Evolutionary conservation across 1,284 basidiomycete species (phyloP).

Genomic region (Coniferiporia sulphurascens): DNA sequence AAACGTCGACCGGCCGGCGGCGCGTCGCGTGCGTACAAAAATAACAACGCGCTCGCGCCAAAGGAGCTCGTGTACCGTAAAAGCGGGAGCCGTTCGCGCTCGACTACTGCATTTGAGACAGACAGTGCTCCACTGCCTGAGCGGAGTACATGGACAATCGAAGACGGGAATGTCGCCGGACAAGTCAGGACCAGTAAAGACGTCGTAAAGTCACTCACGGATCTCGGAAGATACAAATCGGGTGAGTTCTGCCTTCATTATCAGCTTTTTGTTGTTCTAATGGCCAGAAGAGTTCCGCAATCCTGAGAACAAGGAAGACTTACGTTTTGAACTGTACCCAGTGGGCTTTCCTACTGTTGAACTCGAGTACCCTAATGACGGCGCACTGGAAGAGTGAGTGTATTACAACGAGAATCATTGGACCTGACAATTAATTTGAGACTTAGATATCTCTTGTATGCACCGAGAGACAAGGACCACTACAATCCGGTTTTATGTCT

Average conservation of each 20-base stretch:
- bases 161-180: conserved; percentile 46
- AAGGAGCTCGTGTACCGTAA: conserved; percentile 39
- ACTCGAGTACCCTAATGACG: conserved; percentile 67
- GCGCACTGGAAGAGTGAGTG: conserved; percentile 56
- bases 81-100: conserved; percentile 46
- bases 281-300: conserved; percentile 55
- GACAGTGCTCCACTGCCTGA: conserved; percentile 23
- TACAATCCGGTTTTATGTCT: conserved; percentile 75
- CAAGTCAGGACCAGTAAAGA: conserved; percentile 54
- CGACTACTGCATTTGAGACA: conserved; percentile 37
- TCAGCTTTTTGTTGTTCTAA: neutral
- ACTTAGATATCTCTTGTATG: conserved; percentile 61
- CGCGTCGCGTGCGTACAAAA: neutral
- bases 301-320: conserved; percentile 51
- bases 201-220: conserved; percentile 45
- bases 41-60: neutral
- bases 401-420: conserved; percentile 8
- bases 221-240: conserved; percentile 58
- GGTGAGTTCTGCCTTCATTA: conserved; percentile 40
- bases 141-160: conserved; percentile 45
- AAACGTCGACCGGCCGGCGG: neutral
- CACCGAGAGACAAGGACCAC: conserved; percentile 73
- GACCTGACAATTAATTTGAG: neutral
- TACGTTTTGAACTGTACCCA: conserved; percentile 48
- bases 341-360: conserved; percentile 50